Percentiles rank a stretch among this genome's conserved stretches.
These are phyloP conservation scores for Xylaria sp. DNA, from an alignment of 495 filamentous ascomycete species.

Conservation along the genomic window DNA sequence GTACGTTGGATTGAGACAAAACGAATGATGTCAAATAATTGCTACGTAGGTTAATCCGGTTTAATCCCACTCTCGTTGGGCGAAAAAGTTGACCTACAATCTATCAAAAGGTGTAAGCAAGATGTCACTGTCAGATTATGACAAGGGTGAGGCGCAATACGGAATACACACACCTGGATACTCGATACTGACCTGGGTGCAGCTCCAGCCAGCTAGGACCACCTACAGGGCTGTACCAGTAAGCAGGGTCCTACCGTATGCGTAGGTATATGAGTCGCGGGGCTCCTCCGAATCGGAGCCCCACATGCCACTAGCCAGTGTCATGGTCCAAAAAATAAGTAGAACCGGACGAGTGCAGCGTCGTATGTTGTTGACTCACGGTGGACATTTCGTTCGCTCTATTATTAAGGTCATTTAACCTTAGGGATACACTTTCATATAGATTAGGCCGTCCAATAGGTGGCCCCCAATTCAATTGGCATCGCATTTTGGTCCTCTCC, in stretches of 20 bases:
- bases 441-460: not conserved
- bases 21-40: not conserved
- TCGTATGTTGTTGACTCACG: not conserved
- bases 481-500: not conserved
- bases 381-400: not conserved
- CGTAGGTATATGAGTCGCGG: slow-evolving; percentile 21
- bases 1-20: no score
- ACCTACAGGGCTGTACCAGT: not conserved
- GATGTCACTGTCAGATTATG: no score
- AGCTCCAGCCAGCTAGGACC: not conserved
- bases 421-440: not conserved
- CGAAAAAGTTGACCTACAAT: no score
- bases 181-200: no score
- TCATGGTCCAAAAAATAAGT: slow-evolving; percentile 18
- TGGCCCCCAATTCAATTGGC: not conserved
- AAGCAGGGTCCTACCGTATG: not conserved
- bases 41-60: not conserved
- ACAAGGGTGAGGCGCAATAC: no score
- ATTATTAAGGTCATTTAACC: not conserved
- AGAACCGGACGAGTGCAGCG: not conserved
- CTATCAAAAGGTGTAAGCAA: no score
- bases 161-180: no score
- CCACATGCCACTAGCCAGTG: slow-evolving; percentile 19
- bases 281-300: slow-evolving; percentile 24
- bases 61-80: no score